These are phyloP conservation scores for Sechiopsis laciniata DNA, from an alignment of 306 rosid genomes.

Conservation along the genomic window DNA sequence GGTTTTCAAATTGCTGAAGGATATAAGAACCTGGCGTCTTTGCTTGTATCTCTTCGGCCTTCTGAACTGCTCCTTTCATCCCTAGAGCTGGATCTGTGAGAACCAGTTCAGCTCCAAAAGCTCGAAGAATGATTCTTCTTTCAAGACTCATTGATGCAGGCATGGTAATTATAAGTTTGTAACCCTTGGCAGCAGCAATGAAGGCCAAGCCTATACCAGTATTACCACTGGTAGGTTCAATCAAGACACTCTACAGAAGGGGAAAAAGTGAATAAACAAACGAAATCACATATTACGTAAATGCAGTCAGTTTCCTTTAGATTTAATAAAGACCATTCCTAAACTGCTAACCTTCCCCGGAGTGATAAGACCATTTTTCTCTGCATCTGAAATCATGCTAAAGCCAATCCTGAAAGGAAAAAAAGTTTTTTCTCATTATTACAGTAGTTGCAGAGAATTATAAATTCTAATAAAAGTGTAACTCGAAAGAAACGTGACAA, in stretches of 20 bases:
- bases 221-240: slow-evolving; percentile 86
- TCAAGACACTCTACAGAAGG: slow-evolving; percentile 55
- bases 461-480: not conserved
- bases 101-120: slow-evolving; percentile 82
- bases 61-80: slow-evolving; percentile 75
- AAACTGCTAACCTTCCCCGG: slow-evolving; percentile 63
- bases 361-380: slow-evolving; percentile 55
- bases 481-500: not conserved
- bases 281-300: no score
- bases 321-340: slow-evolving; percentile 8
- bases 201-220: slow-evolving; percentile 91
- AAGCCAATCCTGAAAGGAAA: slow-evolving; percentile 52
- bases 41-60: slow-evolving; percentile 66
- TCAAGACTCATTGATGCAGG: slow-evolving; percentile 87
- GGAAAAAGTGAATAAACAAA: slow-evolving; percentile 4
- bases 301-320: no score
- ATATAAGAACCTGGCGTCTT: slow-evolving; percentile 70
- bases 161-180: slow-evolving; percentile 72
- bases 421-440: slow-evolving; percentile 17
- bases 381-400: slow-evolving; percentile 75
- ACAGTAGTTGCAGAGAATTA: not conserved
- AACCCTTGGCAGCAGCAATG: slow-evolving; percentile 88
- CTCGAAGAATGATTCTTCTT: slow-evolving; percentile 69
- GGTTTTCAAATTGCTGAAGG: slow-evolving; percentile 84
- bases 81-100: slow-evolving; percentile 84